Conservation (phyloP, 305 asterid species). For the Withania somnifera region DNA sequence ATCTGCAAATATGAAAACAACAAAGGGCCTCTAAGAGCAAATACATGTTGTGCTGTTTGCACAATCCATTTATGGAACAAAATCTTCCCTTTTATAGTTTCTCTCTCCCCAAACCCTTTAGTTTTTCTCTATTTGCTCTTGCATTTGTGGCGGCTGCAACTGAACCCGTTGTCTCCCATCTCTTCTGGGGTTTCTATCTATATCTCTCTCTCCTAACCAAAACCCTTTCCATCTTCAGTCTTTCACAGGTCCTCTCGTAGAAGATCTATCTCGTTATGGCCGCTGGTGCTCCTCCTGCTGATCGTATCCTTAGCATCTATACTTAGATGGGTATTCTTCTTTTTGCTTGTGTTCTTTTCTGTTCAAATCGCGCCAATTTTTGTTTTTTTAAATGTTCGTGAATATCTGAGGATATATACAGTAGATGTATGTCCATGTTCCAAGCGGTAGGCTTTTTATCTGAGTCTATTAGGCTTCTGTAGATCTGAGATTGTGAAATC, state of each 20-base stretch:
- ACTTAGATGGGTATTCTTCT: neutral
- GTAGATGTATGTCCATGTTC: neutral
- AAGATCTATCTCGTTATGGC: slow-evolving; percentile 29
- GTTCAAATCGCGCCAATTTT: no score
- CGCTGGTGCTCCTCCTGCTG: slow-evolving; percentile 38
- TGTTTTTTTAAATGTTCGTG: no score
- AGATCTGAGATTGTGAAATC: slow-evolving; percentile 16
- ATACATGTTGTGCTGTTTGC: slow-evolving; percentile 4
- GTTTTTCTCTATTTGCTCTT: neutral
- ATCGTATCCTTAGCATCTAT: slow-evolving; percentile 51
- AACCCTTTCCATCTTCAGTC: no score
- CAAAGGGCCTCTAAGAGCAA: slow-evolving; percentile 3
- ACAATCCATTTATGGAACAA: slow-evolving; percentile 8
- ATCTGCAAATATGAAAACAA: slow-evolving; percentile 8
- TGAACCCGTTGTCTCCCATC: neutral
- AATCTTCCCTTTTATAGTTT: neutral
- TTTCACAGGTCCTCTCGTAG: neutral
- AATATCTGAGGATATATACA: no score
- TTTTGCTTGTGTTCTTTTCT: neutral
- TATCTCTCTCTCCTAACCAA: no score
- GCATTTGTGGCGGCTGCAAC: slow-evolving; percentile 42
- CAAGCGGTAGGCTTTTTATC: neutral
- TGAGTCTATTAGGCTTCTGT: neutral
- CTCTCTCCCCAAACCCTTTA: slow-evolving; percentile 30
- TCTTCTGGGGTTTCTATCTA: no score